Base-by-base conservation (phyloP, 805 yeast genomes). In the Yamadazyma endophytica region DNA sequence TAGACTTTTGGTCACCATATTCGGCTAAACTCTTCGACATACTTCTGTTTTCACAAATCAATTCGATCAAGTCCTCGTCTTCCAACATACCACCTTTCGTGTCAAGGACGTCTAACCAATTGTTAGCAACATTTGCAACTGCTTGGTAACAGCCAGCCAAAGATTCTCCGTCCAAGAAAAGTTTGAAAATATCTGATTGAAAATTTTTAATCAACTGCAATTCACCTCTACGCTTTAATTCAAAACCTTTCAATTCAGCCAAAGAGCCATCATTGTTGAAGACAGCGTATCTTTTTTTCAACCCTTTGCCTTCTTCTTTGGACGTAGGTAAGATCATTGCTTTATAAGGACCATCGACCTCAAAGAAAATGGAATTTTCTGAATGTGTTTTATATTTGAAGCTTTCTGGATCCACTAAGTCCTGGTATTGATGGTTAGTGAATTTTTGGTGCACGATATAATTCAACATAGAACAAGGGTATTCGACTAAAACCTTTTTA, bases 321-420 rank as follows among this genome's bases (percentile, higher is more conserved):
- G 97, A 90, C 0, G 97, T 88, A 4, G 99, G 99, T 31, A 92
- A 69, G 35, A 92, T 76, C 98, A 92, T 92, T 0, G 98, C 98
- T 48, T 79, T 83, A 54, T 92, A 92, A 1, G 99, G 99, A 8
- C 99, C 99, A 64, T 92, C 99, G 13, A 94, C 96, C 54, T 92
- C 99, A 46, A 92, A 92, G 61, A 90, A 90, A 58, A 92, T 92
- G 11, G 96, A 83, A 56, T 92, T 92, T 49, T 92, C 98, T 13
- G 90, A 79, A 29, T 73, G 73, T 0, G 88, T 82, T 33, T 80
- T 77, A 58, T 90, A 92, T 44, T 73, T 75, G 50, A 77, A 71
- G 13, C 64, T 70, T 1, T 68, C 70, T 0, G 85, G 79, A 50
- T 90, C 95, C 2, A 74, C 76, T 29, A 89, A 62, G 31, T 82